Base-by-base conservation (phyloP, 2,329 filamentous ascomycete genomes). In the Aspergillus aculeatinus region DNA sequence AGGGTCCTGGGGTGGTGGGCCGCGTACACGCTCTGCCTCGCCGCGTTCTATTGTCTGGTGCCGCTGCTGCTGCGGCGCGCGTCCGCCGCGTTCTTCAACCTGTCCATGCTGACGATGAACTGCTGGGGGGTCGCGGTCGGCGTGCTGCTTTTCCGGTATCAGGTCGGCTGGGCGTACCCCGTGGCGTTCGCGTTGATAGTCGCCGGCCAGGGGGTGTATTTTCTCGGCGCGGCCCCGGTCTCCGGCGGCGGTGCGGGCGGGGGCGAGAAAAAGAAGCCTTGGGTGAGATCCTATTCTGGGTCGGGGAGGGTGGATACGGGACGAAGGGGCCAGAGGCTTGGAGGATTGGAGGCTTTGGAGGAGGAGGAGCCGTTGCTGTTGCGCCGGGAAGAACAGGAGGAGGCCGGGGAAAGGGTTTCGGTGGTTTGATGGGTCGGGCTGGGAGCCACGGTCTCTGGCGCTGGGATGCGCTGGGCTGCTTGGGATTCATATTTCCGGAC, bases 41-140 rank as follows among this genome's bases (percentile, higher is more conserved):
- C 84, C 57, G 79, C 95, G 61, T 99, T 99, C 79, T 99, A 99
- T 81, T 87, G 88, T 7, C 81, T 95, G 3, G 92, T 90, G 0
- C 95, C 95, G 0, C 79, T 98, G 57, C 84, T 99, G 64, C 88
- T 98, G 77, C 91, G 95, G 65, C 89, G 98, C 80, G 90, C 90
- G 29, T 90, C 87, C 16, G 95, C 95, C 2, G 94, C 93, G 21
- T 97, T 99, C 79, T 96, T 97, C 82, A 96, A 99, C 77, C 96
- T 98, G 70, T 94, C 90, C 7, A 81, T 99, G 65, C 82, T 99
- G 61, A 98, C 95, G 2, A 91, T 88, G 68, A 97, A 96, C 79
- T 98, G 98, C 80, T 99, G 95, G 95, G 93, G 92, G 65, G 89
- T 96, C 63, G 89, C 96, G 67, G 94, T 99, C 68, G 95, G 95